These are phyloP conservation scores for Tuctoria greenei DNA, from an alignment of 176 grass and related monocot species.

Conservation along the genomic window DNA sequence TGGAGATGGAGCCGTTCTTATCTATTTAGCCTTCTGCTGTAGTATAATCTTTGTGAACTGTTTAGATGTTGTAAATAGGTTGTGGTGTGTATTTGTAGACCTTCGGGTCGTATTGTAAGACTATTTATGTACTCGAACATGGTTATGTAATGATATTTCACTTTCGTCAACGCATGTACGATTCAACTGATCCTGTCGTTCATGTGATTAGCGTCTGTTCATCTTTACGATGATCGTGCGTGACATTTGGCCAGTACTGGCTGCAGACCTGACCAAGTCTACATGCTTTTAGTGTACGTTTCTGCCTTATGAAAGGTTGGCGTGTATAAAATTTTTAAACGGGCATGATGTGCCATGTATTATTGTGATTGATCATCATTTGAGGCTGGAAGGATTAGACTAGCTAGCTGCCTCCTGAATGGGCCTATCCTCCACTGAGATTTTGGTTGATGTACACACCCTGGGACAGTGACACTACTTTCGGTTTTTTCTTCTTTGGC, in stretches of 20 bases:
- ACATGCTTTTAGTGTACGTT: constrained; percentile 39
- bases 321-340: constrained; percentile 28
- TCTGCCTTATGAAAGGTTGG: constrained; percentile 18
- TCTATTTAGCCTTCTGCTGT: no score
- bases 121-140: no score
- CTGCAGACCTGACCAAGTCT: neutral
- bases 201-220: no score
- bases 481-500: constrained; percentile 47
- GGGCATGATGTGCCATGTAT: constrained; percentile 1
- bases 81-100: no score
- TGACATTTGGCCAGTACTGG: neutral
- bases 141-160: no score
- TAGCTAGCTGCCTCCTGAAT: constrained; percentile 10
- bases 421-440: constrained; percentile 48
- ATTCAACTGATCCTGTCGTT: no score
- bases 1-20: no score
- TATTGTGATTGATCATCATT: constrained; percentile 9
- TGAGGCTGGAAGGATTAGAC: constrained; percentile 20
- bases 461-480: neutral
- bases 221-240: no score
- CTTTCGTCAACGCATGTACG: no score
- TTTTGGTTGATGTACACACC: neutral
- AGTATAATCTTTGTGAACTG: no score
- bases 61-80: no score
- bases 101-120: no score